Percentiles rank a stretch among this genome's conserved stretches.
These are phyloP conservation scores for Dryas octopetala DNA, from an alignment of 306 rosid species.

Conservation along the genomic window DNA sequence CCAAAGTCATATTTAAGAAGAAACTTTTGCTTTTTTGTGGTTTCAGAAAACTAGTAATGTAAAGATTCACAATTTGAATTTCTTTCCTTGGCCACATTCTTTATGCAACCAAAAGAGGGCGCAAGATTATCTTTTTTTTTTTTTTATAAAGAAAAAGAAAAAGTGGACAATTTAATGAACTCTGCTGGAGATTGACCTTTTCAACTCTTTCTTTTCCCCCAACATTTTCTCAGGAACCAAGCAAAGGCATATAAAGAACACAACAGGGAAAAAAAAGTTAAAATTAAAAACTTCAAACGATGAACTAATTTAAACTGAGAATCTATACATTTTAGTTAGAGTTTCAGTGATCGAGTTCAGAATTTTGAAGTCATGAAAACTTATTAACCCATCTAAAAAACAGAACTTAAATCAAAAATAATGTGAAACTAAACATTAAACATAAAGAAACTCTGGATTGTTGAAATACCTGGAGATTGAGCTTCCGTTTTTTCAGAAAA, in stretches of 20 bases:
- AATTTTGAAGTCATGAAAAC: constrained; percentile 24
- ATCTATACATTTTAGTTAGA: constrained; percentile 3
- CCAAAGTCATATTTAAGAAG: not conserved
- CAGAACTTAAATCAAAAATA: not conserved
- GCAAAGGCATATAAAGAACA: not conserved
- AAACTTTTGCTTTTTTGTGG: constrained; percentile 2
- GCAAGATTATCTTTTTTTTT: not conserved
- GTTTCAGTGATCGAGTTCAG: constrained; percentile 20
- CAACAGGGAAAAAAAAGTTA: not conserved
- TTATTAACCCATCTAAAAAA: constrained; percentile 13
- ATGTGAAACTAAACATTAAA: constrained; percentile 1
- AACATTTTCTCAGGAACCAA: constrained; percentile 25
- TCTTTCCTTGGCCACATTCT: constrained; percentile 1
- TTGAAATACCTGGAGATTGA: constrained; percentile 69
- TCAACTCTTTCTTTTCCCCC: not conserved
- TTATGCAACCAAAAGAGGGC: constrained; percentile 22
- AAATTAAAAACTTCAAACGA: not conserved
- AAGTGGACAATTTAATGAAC: not conserved
- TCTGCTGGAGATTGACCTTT: not conserved
- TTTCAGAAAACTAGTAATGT: constrained; percentile 5
- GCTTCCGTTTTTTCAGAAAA: constrained; percentile 52
- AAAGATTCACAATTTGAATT: constrained; percentile 9
- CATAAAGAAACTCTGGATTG: not conserved
- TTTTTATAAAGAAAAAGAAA: not conserved
- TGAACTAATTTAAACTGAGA: not conserved